phyloP scores from a whole-genome alignment of 768 basidiomycete genomes.

The Suillus sp. region DNA sequence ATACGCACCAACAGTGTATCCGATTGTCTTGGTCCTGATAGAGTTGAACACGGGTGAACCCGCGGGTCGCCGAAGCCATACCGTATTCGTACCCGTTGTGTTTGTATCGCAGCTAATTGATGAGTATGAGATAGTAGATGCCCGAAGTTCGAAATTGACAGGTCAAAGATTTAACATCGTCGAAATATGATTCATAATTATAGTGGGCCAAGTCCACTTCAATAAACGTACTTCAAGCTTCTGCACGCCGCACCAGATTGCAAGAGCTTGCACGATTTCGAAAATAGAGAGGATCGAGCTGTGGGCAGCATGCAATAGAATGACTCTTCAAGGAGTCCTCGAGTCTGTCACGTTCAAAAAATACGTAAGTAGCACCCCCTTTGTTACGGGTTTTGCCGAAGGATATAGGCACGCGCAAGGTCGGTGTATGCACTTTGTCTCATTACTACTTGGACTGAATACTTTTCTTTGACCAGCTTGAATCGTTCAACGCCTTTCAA shows the following conservation, averaged over 20 bases:
- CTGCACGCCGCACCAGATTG: not conserved
- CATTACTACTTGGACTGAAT: not conserved
- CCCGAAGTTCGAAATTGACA: not conserved
- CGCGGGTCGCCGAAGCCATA: too few species aligned
- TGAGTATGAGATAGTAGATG: not conserved
- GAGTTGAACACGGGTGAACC: not conserved
- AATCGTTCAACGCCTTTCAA: not conserved
- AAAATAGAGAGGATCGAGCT: too few species aligned
- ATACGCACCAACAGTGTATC: too few species aligned
- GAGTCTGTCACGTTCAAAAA: too few species aligned
- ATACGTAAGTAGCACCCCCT: too few species aligned
- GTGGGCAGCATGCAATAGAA: too few species aligned
- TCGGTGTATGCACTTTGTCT: not conserved
- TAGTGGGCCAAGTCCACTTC: not conserved
- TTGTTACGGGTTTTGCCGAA: slow-evolving; percentile 6
- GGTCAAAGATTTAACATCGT: too few species aligned
- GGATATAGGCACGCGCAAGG: not conserved
- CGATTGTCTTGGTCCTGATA: too few species aligned
- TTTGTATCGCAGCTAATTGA: not conserved
- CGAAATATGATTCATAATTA: too few species aligned
- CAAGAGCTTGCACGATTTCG: not conserved
- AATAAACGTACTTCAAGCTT: not conserved
- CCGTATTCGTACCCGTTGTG: too few species aligned
- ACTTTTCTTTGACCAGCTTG: not conserved
- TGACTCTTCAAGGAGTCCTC: too few species aligned